phyloP scores from a whole-genome alignment of 208 protist genomes.

The Trypanosomatidae sp. region DNA sequence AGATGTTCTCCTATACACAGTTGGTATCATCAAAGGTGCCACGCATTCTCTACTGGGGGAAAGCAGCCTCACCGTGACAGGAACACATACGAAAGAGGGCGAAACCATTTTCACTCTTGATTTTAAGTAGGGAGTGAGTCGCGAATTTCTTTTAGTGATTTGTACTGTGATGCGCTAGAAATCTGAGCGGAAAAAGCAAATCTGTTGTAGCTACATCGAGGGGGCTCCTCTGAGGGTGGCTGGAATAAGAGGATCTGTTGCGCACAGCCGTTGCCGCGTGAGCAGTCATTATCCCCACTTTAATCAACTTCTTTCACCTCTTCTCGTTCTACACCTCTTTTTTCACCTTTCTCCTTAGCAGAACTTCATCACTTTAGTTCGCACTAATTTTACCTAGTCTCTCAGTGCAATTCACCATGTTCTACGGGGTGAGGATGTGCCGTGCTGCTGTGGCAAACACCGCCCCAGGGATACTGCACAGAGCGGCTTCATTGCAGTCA shows the following conservation, averaged over 20 bases:
- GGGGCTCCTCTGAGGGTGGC: not conserved
- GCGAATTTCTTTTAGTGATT: not conserved
- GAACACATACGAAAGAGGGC: constrained; percentile 49
- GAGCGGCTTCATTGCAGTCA: constrained; percentile 64
- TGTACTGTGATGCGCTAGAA: not conserved
- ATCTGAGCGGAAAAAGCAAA: not conserved
- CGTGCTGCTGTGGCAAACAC: constrained; percentile 11
- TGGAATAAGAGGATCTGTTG: not conserved
- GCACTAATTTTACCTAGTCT: not conserved
- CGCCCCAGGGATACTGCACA: constrained; percentile 32
- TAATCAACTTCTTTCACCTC: constrained; percentile 12
- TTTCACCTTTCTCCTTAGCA: not conserved
- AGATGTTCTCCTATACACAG: constrained; percentile 62
- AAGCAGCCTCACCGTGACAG: constrained; percentile 34
- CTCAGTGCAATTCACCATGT: constrained; percentile 18
- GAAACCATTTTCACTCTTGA: constrained; percentile 72
- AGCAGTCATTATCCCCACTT: not conserved
- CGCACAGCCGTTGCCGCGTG: not conserved
- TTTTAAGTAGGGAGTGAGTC: constrained; percentile 30
- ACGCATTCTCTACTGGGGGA: constrained; percentile 42
- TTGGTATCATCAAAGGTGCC: constrained; percentile 56
- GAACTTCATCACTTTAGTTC: not conserved
- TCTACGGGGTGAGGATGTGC: constrained; percentile 28
- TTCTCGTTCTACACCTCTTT: not conserved
- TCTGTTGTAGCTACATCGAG: not conserved